These are phyloP conservation scores for Knoxia roxburghii DNA, from an alignment of 257 asterid species.

Conservation along the genomic window DNA sequence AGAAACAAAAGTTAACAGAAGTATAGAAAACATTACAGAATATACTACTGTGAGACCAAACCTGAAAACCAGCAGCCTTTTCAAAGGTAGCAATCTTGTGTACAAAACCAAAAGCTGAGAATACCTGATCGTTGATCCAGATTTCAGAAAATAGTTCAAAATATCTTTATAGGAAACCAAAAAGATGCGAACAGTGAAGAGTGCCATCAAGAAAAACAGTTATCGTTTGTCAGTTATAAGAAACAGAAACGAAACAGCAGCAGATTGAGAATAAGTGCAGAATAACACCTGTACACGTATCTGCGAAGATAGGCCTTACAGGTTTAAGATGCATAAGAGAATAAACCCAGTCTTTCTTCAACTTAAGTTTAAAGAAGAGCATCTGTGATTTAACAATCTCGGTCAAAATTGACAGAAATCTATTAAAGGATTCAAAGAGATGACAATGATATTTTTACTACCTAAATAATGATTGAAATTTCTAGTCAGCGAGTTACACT, in stretches of 20 bases:
- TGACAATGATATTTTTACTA: slow-evolving; percentile 6
- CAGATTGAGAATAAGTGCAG: slow-evolving; percentile 37
- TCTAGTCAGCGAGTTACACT: not conserved
- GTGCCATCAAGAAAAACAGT: not conserved
- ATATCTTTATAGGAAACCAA: not conserved
- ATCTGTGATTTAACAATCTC: slow-evolving; percentile 55
- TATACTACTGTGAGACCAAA: slow-evolving; percentile 13
- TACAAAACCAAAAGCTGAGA: slow-evolving; percentile 83
- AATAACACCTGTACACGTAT: slow-evolving; percentile 49
- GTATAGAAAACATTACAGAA: not conserved
- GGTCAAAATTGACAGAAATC: slow-evolving; percentile 35
- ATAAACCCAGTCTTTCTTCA: slow-evolving; percentile 58
- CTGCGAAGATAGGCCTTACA: slow-evolving; percentile 54
- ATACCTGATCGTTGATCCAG: slow-evolving; percentile 41
- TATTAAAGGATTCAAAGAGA: slow-evolving; percentile 16
- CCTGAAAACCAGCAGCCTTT: slow-evolving; percentile 93
- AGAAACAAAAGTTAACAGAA: too few relatives aligned
- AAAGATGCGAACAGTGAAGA: not conserved
- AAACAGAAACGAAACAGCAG: slow-evolving; percentile 6
- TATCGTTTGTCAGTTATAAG: not conserved
- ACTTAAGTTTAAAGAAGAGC: slow-evolving; percentile 52
- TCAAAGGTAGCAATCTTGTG: slow-evolving; percentile 89
- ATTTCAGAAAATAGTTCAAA: slow-evolving; percentile 15
- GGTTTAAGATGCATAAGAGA: slow-evolving; percentile 50
- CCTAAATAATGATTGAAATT: not conserved